These are phyloP conservation scores for Boletus coccyginus DNA, from an alignment of 768 basidiomycete species.

Conservation along the genomic window DNA sequence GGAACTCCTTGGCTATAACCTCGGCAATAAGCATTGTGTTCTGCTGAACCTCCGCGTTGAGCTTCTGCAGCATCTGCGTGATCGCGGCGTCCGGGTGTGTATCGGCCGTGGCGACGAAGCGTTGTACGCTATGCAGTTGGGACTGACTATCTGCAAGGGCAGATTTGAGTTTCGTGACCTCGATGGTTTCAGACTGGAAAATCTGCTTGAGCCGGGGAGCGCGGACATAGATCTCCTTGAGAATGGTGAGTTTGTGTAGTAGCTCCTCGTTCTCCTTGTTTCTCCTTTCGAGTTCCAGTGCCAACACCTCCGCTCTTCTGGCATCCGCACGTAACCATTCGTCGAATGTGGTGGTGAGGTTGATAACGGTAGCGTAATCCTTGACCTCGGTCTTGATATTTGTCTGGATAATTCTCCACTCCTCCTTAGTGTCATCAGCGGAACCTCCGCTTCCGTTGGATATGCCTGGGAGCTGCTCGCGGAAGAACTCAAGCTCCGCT, in stretches of 20 bases:
- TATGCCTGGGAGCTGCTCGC: not conserved
- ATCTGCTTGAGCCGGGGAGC: conserved; percentile 7
- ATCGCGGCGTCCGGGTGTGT: conserved; percentile 5
- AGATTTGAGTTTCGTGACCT: not conserved
- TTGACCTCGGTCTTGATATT: not conserved
- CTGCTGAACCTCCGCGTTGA: conserved; percentile 15
- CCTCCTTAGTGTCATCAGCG: too few species aligned
- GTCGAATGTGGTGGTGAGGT: conserved; percentile 7
- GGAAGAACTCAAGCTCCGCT: not conserved
- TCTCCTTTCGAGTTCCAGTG: not conserved
- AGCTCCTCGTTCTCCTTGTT: conserved; percentile 10
- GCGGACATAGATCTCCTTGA: conserved; percentile 7
- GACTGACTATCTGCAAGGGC: not conserved
- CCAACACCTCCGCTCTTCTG: conserved; percentile 1
- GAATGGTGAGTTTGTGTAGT: not conserved
- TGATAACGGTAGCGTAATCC: conserved; percentile 1
- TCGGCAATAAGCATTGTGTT: conserved; percentile 10
- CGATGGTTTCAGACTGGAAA: conserved; percentile 9
- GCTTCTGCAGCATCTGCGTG: conserved; percentile 5
- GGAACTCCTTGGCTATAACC: not conserved
- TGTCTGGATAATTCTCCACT: too few species aligned
- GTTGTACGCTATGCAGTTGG: conserved; percentile 1
- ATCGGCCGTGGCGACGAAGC: conserved; percentile 5
- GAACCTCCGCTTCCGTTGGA: too few species aligned
- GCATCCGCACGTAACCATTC: conserved; percentile 8